phyloP scores from a whole-genome alignment of 2,329 filamentous ascomycete species.

The Microcyclospora tardicrescens region DNA sequence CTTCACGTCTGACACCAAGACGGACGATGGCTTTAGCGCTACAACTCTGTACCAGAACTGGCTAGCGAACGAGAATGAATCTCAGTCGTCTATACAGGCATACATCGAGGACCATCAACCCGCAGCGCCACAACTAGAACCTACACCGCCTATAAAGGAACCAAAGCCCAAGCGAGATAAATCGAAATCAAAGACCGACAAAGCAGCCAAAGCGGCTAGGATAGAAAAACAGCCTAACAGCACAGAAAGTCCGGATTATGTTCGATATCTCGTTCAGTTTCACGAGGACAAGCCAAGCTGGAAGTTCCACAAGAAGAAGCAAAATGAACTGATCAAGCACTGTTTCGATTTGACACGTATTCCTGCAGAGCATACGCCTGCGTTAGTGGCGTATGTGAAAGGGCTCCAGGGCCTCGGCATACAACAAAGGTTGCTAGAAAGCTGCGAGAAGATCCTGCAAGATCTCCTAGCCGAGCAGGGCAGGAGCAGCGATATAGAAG shows the following conservation, averaged over 20 bases:
- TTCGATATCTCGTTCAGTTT: constrained; percentile 68
- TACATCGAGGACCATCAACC: background rate
- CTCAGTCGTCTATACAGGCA: constrained; percentile 8
- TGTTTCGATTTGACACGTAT: constrained; percentile 60
- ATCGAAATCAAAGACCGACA: constrained; percentile 6
- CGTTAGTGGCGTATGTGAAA: constrained; percentile 64
- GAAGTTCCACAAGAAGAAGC: constrained; percentile 96
- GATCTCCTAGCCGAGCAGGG: constrained; percentile 43
- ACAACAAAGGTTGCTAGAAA: constrained; percentile 49
- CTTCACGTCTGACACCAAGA: constrained; percentile 52
- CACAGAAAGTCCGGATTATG: constrained; percentile 40
- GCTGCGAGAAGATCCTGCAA: constrained; percentile 49
- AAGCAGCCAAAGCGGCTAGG: background rate
- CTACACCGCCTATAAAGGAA: constrained; percentile 18
- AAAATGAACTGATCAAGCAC: constrained; percentile 74
- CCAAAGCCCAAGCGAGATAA: constrained; percentile 20
- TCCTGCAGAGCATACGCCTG: constrained; percentile 53
- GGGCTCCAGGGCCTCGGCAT: constrained; percentile 66
- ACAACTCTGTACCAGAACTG: constrained; percentile 41
- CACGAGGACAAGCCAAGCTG: constrained; percentile 56
- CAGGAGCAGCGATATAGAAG: constrained; percentile 33
- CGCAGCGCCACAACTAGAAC: constrained; percentile 1
- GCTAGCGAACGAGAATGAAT: constrained; percentile 21
- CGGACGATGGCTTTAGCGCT: constrained; percentile 41
- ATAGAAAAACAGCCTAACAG: too few species aligned